Percentiles rank a stretch among this genome's conserved stretches.
These are phyloP conservation scores for Ogataea hybrid DNA, from an alignment of 1,139 yeast genomes.

Conservation along the genomic window DNA sequence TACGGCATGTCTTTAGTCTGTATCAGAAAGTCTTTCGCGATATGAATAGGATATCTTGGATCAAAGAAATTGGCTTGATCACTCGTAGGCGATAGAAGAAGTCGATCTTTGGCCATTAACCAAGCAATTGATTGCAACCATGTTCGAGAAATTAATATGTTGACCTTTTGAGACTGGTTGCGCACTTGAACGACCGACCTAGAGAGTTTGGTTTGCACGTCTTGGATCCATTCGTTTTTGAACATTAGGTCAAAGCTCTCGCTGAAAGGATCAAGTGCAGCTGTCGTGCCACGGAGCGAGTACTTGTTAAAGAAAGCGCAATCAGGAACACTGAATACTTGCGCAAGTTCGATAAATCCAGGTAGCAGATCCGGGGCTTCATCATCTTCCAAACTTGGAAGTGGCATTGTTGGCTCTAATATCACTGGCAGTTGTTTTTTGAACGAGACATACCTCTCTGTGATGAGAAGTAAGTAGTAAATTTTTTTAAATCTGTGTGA, in stretches of 20 bases:
- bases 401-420: not conserved
- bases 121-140: conserved; percentile 1
- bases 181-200: not conserved
- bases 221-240: not conserved
- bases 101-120: not conserved
- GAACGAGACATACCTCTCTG: conserved; percentile 1
- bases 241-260: not conserved
- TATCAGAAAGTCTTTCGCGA: not conserved
- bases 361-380: not conserved
- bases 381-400: not conserved
- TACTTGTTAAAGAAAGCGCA: not conserved
- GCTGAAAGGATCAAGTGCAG: not conserved
- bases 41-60: not conserved
- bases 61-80: not conserved
- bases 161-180: not conserved
- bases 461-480: not conserved
- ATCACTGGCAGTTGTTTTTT: not conserved
- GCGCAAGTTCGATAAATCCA: not conserved
- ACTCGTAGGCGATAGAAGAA: not conserved
- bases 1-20: not conserved
- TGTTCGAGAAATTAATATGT: not conserved
- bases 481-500: not conserved
- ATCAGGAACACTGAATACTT: not conserved
- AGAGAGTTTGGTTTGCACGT: not conserved
- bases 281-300: not conserved